Percentiles rank a stretch among this genome's conserved stretches.
These are phyloP conservation scores for Singerocomus inundabilis DNA, from an alignment of 1,284 basidiomycete species.

Conservation along the genomic window DNA sequence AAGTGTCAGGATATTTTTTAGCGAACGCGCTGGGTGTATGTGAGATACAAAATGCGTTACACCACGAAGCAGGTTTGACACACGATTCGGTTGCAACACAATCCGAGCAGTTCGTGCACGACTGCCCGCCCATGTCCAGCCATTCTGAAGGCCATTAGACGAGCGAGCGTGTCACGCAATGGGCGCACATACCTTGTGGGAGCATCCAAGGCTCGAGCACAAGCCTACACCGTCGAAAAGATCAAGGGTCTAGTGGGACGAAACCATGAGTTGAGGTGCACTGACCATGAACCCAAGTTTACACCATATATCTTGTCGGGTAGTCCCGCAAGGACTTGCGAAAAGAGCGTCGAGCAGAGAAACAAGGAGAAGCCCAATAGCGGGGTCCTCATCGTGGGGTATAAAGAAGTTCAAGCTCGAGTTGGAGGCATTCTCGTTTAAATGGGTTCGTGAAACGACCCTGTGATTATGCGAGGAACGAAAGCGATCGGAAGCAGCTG, in stretches of 20 bases:
- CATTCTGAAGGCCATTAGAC: constrained; percentile 37
- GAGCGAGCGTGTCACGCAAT: background rate
- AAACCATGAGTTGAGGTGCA: background rate
- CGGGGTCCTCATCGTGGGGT: constrained; percentile 21
- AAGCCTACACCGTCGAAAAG: constrained; percentile 36
- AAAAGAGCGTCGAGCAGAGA: constrained; percentile 19
- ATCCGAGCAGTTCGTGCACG: constrained; percentile 38
- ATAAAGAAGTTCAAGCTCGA: constrained; percentile 1
- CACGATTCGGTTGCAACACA: constrained; percentile 51
- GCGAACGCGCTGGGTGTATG: constrained; percentile 48
- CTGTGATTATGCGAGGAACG: background rate
- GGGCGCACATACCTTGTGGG: constrained; percentile 38
- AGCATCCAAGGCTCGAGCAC: constrained; percentile 61
- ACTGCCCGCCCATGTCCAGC: constrained; percentile 50
- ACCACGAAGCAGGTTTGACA: constrained; percentile 4
- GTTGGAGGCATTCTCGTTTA: background rate
- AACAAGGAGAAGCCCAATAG: constrained; percentile 17
- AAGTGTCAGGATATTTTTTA: constrained; percentile 51
- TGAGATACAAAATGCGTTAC: background rate
- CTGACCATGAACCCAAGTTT: constrained; percentile 49
- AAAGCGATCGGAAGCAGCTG: background rate
- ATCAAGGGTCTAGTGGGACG: background rate
- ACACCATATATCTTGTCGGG: constrained; percentile 50
- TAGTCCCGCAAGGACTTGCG: constrained; percentile 14
- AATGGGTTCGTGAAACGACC: constrained; percentile 7